Evolutionary conservation across 495 filamentous ascomycete species (phyloP).

Genomic region (Friedmanniomyces endolithicus): DNA sequence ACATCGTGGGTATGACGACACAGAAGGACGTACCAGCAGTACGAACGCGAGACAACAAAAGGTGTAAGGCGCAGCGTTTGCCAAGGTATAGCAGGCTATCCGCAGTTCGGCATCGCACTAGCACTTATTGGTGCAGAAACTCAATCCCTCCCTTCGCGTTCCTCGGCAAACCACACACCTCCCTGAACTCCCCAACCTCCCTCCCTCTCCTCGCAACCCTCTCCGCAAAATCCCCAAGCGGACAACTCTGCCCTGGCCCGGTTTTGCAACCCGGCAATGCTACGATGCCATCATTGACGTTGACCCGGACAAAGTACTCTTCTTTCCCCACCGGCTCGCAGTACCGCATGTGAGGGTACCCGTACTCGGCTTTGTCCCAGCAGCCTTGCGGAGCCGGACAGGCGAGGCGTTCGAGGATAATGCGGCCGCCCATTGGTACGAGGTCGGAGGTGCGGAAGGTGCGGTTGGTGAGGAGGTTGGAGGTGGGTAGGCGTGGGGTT

Average conservation of each 20-base stretch:
- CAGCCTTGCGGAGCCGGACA: conserved; percentile 26
- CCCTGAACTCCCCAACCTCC: conserved; percentile 33
- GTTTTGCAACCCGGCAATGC: conserved; percentile 38
- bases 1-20: no score
- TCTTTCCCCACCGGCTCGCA: conserved; percentile 5
- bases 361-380: conserved; percentile 13
- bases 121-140: conserved; percentile 36
- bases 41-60: no score
- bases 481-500: conserved; percentile 34
- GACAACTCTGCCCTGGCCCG: conserved; percentile 44
- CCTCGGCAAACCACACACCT: conserved; percentile 31
- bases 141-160: conserved; percentile 30
- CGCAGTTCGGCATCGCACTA: no score
- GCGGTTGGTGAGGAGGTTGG: conserved; percentile 32
- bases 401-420: conserved; percentile 43
- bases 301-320: conserved; percentile 38
- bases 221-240: conserved; percentile 34
- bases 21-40: no score
- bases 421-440: conserved; percentile 46
- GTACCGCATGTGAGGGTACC: conserved; percentile 16
- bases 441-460: conserved; percentile 45
- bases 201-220: conserved; percentile 29
- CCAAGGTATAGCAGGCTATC: no score
- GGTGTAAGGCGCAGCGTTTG: no score
- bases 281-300: conserved; percentile 47